phyloP scores from a whole-genome alignment of 768 basidiomycete genomes.

The Mycena capillaripes region DNA sequence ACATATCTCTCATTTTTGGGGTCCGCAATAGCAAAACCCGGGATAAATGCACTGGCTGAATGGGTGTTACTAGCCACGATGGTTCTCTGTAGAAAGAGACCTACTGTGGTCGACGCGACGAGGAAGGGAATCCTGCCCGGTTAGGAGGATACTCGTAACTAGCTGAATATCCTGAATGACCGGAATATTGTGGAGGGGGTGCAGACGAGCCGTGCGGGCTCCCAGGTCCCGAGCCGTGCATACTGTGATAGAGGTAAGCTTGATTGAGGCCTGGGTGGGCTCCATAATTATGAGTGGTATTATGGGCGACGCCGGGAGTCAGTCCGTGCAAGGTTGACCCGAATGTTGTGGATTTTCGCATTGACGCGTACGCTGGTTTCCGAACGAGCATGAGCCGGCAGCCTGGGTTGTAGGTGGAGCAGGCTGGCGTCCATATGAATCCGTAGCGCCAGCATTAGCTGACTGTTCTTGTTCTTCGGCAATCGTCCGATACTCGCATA shows the following conservation, averaged over 20 bases:
- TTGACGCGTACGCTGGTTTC: background rate
- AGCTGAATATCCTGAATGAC: background rate
- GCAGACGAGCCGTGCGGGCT: background rate
- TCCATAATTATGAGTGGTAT: background rate
- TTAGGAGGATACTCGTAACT: background rate
- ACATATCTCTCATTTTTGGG: background rate
- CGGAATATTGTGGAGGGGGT: background rate
- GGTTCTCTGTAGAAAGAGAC: background rate
- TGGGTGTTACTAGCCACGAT: background rate
- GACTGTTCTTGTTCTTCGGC: background rate
- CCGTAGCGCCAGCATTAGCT: background rate
- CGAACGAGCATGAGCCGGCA: background rate
- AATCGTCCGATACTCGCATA: background rate
- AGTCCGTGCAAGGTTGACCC: background rate
- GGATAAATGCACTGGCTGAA: slow-evolving; percentile 3
- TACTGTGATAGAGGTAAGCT: background rate
- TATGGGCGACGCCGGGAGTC: background rate
- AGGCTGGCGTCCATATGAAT: background rate
- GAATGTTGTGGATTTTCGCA: background rate
- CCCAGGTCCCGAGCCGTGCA: background rate
- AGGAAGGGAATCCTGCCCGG: background rate
- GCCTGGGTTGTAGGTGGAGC: background rate
- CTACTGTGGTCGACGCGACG: background rate
- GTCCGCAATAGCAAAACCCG: background rate
- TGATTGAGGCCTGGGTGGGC: background rate